Conservation (phyloP, 805 yeast species). For the Tetrapisispora fleetii region DNA sequence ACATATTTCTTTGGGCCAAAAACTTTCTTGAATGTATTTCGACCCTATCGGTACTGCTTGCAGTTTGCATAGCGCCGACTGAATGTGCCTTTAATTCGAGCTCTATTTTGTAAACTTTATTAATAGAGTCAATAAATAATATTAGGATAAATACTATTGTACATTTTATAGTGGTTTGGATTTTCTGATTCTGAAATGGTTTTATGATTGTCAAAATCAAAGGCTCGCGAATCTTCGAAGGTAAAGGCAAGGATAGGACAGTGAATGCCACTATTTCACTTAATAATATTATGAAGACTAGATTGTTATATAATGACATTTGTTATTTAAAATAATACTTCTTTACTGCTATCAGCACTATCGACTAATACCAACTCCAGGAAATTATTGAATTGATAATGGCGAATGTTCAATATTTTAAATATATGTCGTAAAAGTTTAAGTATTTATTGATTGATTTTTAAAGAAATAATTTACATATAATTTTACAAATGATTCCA, state of each 20-base stretch:
- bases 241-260: conserved; percentile 76
- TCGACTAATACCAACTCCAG: no score
- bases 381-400: no score
- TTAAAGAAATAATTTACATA: no score
- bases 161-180: conserved; percentile 72
- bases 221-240: conserved; percentile 60
- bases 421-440: no score
- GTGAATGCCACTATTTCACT: conserved; percentile 73
- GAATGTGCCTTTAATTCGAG: conserved; percentile 32
- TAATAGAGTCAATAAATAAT: conserved; percentile 79
- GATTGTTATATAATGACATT: conserved; percentile 7
- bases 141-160: conserved; percentile 73
- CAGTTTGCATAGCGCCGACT: conserved; percentile 20
- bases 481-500: no score
- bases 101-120: conserved; percentile 64
- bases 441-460: no score
- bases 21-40: conserved; percentile 87
- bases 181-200: conserved; percentile 62
- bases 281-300: conserved; percentile 66
- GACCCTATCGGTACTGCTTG: conserved; percentile 44
- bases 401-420: no score
- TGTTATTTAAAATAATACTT: no score
- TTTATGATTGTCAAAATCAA: conserved; percentile 51
- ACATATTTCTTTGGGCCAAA: conserved; percentile 94
- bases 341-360: no score